These are phyloP conservation scores for Aspergillus pseudonomiae DNA, from an alignment of 2,329 filamentous ascomycete species.

Conservation along the genomic window DNA sequence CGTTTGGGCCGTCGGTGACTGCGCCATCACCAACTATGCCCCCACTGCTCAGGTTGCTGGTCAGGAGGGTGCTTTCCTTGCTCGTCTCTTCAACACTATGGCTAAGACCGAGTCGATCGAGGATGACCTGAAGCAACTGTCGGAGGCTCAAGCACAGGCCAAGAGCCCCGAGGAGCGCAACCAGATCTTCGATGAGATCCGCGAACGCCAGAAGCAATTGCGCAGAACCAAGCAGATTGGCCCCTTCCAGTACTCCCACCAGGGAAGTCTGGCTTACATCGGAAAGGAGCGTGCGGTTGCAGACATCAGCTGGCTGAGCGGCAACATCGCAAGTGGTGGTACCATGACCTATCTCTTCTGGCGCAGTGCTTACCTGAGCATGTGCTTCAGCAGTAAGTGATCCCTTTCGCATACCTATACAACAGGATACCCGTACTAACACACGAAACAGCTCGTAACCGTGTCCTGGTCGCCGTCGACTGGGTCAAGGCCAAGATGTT, in stretches of 20 bases:
- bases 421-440: slow-evolving; percentile 14
- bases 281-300: slow-evolving; percentile 97
- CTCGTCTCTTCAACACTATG: slow-evolving; percentile 97
- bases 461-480: slow-evolving; percentile 87
- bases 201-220: slow-evolving; percentile 81
- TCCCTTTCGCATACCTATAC: not conserved
- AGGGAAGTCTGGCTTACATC: slow-evolving; percentile 96
- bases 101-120: slow-evolving; percentile 89
- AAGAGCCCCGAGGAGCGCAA: slow-evolving; percentile 63
- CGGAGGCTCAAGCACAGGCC: slow-evolving; percentile 66
- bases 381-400: slow-evolving; percentile 98
- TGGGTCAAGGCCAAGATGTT: slow-evolving; percentile 98
- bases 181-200: slow-evolving; percentile 72
- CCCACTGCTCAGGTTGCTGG: slow-evolving; percentile 95
- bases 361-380: slow-evolving; percentile 96
- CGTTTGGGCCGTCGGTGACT: slow-evolving; percentile 97
- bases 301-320: slow-evolving; percentile 95
- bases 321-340: slow-evolving; percentile 91
- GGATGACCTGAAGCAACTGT: slow-evolving; percentile 70
- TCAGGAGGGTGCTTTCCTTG: slow-evolving; percentile 94
- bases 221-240: slow-evolving; percentile 91
- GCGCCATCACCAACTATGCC: slow-evolving; percentile 94
- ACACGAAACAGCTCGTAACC: slow-evolving; percentile 73
- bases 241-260: slow-evolving; percentile 97
- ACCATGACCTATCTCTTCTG: slow-evolving; percentile 97